Evolutionary conservation across 2,329 filamentous ascomycete genomes (phyloP), one percentile per base, ranked within the genome.

Genomic region (Stagonosporopsis rhizophila): DNA sequence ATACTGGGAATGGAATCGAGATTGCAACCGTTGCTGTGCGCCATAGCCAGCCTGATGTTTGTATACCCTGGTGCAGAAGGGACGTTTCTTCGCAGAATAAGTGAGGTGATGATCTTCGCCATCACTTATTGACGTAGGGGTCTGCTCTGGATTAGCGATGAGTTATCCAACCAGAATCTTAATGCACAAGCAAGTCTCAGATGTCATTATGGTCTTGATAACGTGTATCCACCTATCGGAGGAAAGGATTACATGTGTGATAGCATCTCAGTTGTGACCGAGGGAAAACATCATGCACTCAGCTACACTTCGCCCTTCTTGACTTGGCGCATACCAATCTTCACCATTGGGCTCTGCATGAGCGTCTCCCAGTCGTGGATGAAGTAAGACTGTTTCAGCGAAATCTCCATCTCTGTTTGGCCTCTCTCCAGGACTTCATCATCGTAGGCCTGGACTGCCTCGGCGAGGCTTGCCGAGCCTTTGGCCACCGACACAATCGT

Each of bases 311-410:
- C 53, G 39, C 48, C 53, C 53, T 56, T 56, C 38, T 56, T 56
- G 17, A 56, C 47, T 52, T 56, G 53, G 47, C 47, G 53, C 54
- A 56, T 59, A 35, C 68, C 66, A 53, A 67, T 64, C 59, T 68
- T 67, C 9, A 67, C 59, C 62, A 69, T 69, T 2, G 65, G 68
- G 55, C 66, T 69, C 50, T 59, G 52, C 65, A 66, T 69, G 49
- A 69, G 40, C 38, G 61, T 69, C 7, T 66, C 62, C 68, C 66
- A 68, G 34, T 82, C 75, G 65, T 83, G 80, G 32, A 83, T 60
- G 75, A 82, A 80, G 52, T 71, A 65, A 12, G 77, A 78, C 60
- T 82, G 82, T 53, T 73, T 67, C 22, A 77, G 72, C 25, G 77
- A 80, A 6, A 78, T 62, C 19, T 72, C 65, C 49, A 82, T 79